phyloP scores from a whole-genome alignment of 139 green algal genomes.

The Tetradesmus obliquus region DNA sequence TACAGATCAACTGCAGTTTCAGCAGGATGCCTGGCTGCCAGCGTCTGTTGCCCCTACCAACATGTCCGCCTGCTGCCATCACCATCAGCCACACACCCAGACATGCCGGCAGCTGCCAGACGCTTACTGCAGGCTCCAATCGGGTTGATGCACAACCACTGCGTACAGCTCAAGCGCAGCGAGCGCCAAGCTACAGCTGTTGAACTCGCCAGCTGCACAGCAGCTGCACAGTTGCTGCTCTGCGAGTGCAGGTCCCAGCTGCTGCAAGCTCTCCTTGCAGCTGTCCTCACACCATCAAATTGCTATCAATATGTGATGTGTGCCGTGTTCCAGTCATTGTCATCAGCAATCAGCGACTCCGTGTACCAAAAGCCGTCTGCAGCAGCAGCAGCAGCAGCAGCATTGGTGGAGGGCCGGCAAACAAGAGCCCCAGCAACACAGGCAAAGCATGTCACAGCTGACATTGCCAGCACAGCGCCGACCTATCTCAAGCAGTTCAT shows the following conservation, averaged over 20 bases:
- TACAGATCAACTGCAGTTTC: neutral
- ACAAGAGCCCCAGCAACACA: neutral
- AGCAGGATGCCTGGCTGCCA: neutral
- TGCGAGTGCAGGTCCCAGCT: neutral
- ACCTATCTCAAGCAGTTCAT: too few species aligned
- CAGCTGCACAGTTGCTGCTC: neutral
- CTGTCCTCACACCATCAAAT: neutral
- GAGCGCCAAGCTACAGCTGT: neutral
- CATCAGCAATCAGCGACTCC: conserved; percentile 51
- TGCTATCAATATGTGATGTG: conserved; percentile 37
- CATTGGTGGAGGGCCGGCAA: neutral
- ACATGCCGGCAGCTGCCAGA: too few species aligned
- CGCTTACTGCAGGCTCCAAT: neutral
- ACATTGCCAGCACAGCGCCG: too few species aligned
- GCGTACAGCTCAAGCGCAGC: neutral
- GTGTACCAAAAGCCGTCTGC: conserved; percentile 68
- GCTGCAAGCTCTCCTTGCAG: neutral
- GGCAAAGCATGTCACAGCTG: neutral
- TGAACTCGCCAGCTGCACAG: neutral
- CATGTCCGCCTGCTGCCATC: neutral
- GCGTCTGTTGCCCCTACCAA: neutral
- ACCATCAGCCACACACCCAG: neutral
- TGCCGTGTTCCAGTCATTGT: conserved; percentile 32
- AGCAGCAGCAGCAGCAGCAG: neutral
- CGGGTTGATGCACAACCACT: too few species aligned